A percentile compares a stretch with the other conserved stretches of the same genome.
phyloP scores from a whole-genome alignment of 2,329 filamentous ascomycete species.

The Talaromyces marneffei region DNA sequence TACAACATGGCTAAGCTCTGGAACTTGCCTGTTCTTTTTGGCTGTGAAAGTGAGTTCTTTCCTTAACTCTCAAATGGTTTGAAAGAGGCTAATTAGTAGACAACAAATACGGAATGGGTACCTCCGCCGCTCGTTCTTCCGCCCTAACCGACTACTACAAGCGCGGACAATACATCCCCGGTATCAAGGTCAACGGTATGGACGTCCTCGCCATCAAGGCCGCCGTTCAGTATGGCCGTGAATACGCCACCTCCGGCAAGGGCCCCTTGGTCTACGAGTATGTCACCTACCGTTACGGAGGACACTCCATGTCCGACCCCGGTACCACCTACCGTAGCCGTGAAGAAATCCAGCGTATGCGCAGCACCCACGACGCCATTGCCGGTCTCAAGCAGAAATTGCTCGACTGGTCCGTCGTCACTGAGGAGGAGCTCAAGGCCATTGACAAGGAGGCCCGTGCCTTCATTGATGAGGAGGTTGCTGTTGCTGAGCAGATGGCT shows the following conservation, averaged over 20 bases:
- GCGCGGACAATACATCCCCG: conserved; percentile 98
- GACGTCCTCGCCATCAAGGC: conserved; percentile 97
- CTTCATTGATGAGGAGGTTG: conserved; percentile 84
- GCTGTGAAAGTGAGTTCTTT: conserved; percentile 80
- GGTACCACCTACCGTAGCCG: conserved; percentile 98
- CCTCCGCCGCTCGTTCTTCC: conserved; percentile 85
- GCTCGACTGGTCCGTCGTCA: conserved; percentile 85
- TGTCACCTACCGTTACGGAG: conserved; percentile 98
- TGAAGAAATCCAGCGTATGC: conserved; percentile 99
- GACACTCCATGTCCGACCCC: conserved; percentile 99
- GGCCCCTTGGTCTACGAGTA: conserved; percentile 96
- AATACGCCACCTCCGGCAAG: conserved; percentile 75
- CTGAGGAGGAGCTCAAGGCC: conserved; percentile 90
- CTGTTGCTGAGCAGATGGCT: conserved; percentile 80
- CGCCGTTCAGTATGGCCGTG: conserved; percentile 87
- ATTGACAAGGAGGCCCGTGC: conserved; percentile 90
- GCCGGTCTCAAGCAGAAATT: conserved; percentile 97
- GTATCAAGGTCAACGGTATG: conserved; percentile 99
- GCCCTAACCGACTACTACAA: conserved; percentile 99
- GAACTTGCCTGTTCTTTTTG: conserved; percentile 92
- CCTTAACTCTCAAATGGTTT: background rate
- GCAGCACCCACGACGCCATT: conserved; percentile 96
- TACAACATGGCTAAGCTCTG: conserved; percentile 99
- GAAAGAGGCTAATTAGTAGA: conserved; percentile 49
- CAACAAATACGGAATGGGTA: conserved; percentile 99